Conservation (phyloP, 805 yeast species). For the Komagataella pseudopastoris region DNA sequence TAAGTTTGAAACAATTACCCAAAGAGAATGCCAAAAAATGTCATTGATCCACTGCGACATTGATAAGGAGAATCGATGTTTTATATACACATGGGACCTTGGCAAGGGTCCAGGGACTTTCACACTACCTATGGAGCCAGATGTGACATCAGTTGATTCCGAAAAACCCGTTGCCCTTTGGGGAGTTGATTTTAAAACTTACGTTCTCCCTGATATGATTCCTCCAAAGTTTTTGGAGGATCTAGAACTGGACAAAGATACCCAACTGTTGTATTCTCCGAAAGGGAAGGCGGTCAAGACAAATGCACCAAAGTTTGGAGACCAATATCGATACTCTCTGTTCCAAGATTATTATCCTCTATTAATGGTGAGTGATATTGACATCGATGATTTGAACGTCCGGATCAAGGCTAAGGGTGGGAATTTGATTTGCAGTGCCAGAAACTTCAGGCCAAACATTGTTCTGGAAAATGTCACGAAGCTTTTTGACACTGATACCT, state of each 20-base stretch:
- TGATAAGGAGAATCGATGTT: slow-evolving; percentile 1
- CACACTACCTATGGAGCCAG: background rate
- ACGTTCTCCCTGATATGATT: slow-evolving; percentile 9
- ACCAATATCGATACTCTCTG: slow-evolving; percentile 6
- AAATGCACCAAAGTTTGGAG: slow-evolving; percentile 2
- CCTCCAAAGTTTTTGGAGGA: slow-evolving; percentile 8
- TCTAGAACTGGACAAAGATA: slow-evolving; percentile 8
- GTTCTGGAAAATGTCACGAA: slow-evolving; percentile 7
- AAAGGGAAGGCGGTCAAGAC: slow-evolving; percentile 14
- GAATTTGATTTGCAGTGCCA: slow-evolving; percentile 6
- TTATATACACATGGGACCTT: background rate
- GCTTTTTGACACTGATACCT: slow-evolving; percentile 16
- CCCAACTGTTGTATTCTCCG: slow-evolving; percentile 11
- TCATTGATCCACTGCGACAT: slow-evolving; percentile 7
- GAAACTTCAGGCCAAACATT: slow-evolving; percentile 15
- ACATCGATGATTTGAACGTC: slow-evolving; percentile 7
- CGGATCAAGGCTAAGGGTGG: background rate
- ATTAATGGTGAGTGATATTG: slow-evolving; percentile 12
- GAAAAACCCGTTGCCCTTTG: slow-evolving; percentile 9
- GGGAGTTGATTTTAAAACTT: slow-evolving; percentile 9
- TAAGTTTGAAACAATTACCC: slow-evolving; percentile 8
- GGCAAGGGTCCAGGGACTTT: background rate
- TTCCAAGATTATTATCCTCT: slow-evolving; percentile 19
- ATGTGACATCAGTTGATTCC: background rate
- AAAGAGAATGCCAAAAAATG: slow-evolving; percentile 10